These are phyloP conservation scores for Trichomonascus vanleenenianus DNA, from an alignment of 805 yeast species.

Conservation along the genomic window DNA sequence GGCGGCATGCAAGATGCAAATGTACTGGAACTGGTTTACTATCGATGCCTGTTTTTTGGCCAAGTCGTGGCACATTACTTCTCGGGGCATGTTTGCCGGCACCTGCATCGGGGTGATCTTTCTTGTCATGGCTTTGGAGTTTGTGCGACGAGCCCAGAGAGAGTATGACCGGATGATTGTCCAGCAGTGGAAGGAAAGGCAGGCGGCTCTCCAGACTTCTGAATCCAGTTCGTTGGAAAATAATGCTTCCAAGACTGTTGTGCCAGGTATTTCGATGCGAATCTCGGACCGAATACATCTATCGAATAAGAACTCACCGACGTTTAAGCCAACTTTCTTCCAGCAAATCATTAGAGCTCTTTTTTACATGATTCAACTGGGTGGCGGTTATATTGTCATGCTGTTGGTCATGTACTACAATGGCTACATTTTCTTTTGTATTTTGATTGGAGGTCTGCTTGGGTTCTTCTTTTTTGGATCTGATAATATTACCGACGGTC, in stretches of 20 bases:
- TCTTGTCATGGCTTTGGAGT: slow-evolving; percentile 48
- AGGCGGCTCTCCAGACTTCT: slow-evolving; percentile 1
- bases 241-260: neutral
- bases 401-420: slow-evolving; percentile 69
- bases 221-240: neutral
- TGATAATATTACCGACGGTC: slow-evolving; percentile 31
- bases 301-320: neutral
- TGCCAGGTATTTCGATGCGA: neutral
- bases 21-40: slow-evolving; percentile 73
- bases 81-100: slow-evolving; percentile 62
- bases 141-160: slow-evolving; percentile 47
- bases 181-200: slow-evolving; percentile 12
- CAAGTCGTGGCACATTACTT: slow-evolving; percentile 51
- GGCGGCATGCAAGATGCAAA: slow-evolving; percentile 32
- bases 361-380: slow-evolving; percentile 53
- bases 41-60: slow-evolving; percentile 60
- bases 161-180: slow-evolving; percentile 33
- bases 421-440: slow-evolving; percentile 57
- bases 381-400: slow-evolving; percentile 58
- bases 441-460: slow-evolving; percentile 53
- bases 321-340: slow-evolving; percentile 33
- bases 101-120: slow-evolving; percentile 51
- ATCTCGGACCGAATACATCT: neutral
- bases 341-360: slow-evolving; percentile 46
- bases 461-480: slow-evolving; percentile 49